phyloP scores from a whole-genome alignment of 2,329 filamentous ascomycete species.

The Sporothrix pallida region DNA sequence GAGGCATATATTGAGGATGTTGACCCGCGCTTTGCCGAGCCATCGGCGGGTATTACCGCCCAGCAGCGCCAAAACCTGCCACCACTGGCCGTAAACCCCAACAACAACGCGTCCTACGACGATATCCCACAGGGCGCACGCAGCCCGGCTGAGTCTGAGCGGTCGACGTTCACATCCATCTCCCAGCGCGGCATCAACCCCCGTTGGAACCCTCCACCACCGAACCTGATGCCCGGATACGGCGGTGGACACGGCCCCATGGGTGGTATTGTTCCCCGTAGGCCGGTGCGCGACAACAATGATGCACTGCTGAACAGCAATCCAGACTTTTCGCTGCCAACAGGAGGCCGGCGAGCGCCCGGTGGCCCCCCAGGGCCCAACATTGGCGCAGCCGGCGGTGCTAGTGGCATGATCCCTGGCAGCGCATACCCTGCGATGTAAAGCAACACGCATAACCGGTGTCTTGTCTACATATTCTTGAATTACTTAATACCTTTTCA shows the following conservation, averaged over 20 bases:
- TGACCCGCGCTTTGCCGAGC: slow-evolving; percentile 79
- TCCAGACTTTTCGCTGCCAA: slow-evolving; percentile 80
- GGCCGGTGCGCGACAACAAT: slow-evolving; percentile 62
- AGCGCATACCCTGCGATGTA: slow-evolving; percentile 57
- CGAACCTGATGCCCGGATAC: slow-evolving; percentile 50
- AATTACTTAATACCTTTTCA: slow-evolving; percentile 12
- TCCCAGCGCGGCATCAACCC: slow-evolving; percentile 89
- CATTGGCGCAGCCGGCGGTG: slow-evolving; percentile 42
- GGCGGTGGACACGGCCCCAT: slow-evolving; percentile 49
- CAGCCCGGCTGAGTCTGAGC: slow-evolving; percentile 78
- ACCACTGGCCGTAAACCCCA: slow-evolving; percentile 8
- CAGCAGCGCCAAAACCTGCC: slow-evolving; percentile 36
- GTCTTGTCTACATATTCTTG: not conserved
- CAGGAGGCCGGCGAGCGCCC: slow-evolving; percentile 44
- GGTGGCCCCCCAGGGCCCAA: slow-evolving; percentile 33
- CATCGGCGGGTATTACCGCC: slow-evolving; percentile 38
- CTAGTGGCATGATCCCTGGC: slow-evolving; percentile 57
- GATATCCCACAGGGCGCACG: slow-evolving; percentile 57
- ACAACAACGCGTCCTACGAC: slow-evolving; percentile 43
- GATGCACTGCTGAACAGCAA: slow-evolving; percentile 80
- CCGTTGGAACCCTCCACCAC: slow-evolving; percentile 72
- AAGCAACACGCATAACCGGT: not conserved
- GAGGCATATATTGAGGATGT: slow-evolving; percentile 85
- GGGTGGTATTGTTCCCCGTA: slow-evolving; percentile 55
- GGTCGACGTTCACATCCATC: slow-evolving; percentile 86